Evolutionary conservation across 2,329 filamentous ascomycete species (phyloP).

Genomic region (Sordariomycetes sp.): DNA sequence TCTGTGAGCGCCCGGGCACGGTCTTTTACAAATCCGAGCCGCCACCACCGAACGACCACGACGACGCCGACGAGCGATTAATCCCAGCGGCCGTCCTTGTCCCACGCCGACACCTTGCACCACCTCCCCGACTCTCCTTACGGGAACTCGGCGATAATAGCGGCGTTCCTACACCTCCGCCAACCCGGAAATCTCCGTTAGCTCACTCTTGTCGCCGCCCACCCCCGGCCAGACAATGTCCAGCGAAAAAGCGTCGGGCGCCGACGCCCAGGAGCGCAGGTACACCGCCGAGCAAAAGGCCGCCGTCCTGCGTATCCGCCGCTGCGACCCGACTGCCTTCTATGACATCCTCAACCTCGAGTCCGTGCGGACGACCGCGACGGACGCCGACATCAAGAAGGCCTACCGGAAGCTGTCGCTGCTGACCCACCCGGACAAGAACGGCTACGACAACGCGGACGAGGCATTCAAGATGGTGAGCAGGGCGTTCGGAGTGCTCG

Average conservation of each 20-base stretch:
- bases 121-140: background rate
- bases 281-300: conserved; percentile 86
- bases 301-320: conserved; percentile 77
- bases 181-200: background rate
- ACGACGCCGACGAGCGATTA: too few relatives aligned
- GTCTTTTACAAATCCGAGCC: too few relatives aligned
- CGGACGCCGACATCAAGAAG: conserved; percentile 88
- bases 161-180: background rate
- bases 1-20: too few relatives aligned
- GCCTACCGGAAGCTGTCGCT: conserved; percentile 90
- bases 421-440: conserved; percentile 96
- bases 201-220: background rate
- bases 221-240: background rate
- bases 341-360: conserved; percentile 86
- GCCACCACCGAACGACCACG: too few relatives aligned
- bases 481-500: conserved; percentile 82
- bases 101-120: background rate
- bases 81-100: too few relatives aligned
- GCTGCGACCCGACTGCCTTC: conserved; percentile 75
- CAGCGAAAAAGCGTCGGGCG: conserved; percentile 29
- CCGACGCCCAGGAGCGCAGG: conserved; percentile 31
- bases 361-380: conserved; percentile 46
- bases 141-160: background rate
- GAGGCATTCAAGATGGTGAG: conserved; percentile 99
- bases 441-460: conserved; percentile 87